phyloP scores from a whole-genome alignment of 768 basidiomycete species.

The Pisolithus orientalis region DNA sequence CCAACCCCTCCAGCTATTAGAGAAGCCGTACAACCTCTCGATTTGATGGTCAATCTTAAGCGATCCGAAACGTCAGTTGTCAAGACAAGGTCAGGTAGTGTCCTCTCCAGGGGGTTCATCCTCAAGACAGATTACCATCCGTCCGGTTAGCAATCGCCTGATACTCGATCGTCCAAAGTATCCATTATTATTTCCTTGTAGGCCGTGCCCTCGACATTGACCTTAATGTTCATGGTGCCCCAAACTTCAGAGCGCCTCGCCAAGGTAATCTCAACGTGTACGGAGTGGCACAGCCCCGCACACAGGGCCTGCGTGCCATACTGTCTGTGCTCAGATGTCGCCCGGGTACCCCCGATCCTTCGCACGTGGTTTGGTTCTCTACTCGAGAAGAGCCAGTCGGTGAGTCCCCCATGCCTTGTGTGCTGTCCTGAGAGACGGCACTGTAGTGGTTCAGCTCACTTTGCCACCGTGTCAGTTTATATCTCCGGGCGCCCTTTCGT shows the following conservation, averaged over 20 bases:
- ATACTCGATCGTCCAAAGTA: neutral
- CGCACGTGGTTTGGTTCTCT: conserved; percentile 91
- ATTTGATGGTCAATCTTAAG: conserved; percentile 57
- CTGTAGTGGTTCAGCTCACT: neutral
- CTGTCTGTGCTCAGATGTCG: conserved; percentile 76
- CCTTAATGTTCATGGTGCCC: conserved; percentile 88
- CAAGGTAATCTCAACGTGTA: conserved; percentile 83
- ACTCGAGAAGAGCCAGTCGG: conserved; percentile 94
- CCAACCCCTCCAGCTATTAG: conserved; percentile 1
- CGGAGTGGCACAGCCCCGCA: conserved; percentile 92
- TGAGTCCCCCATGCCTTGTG: conserved; percentile 30
- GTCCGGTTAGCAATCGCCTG: conserved; percentile 42
- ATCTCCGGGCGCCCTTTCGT: conserved; percentile 93
- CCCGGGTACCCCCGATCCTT: conserved; percentile 54
- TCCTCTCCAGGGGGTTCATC: conserved; percentile 84
- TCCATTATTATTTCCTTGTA: conserved; percentile 23
- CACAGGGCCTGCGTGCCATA: conserved; percentile 86
- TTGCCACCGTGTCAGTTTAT: conserved; percentile 47
- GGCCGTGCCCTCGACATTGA: conserved; percentile 88
- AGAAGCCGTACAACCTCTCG: conserved; percentile 33
- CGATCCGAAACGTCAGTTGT: conserved; percentile 70
- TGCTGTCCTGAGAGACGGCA: neutral
- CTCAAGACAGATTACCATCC: conserved; percentile 91
- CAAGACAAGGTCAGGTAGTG: conserved; percentile 77
- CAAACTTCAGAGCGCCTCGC: conserved; percentile 86